Evolutionary conservation across 23 red algal genomes (phyloP).

Genomic region (Porphyridium purpureum): DNA sequence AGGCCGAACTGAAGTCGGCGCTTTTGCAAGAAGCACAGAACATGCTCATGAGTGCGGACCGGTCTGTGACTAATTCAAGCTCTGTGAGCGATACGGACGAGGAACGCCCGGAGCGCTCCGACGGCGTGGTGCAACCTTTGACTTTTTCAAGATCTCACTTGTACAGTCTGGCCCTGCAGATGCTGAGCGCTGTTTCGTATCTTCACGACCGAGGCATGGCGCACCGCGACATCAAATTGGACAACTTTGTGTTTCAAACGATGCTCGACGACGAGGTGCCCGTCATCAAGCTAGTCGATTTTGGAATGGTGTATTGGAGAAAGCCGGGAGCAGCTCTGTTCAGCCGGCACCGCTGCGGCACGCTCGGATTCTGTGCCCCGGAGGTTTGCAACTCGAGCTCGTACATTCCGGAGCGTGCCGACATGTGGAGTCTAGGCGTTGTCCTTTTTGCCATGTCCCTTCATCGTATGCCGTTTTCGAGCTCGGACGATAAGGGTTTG

Average conservation of each 20-base stretch:
- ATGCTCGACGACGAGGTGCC: not conserved
- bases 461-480: conserved; percentile 48
- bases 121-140: too few species aligned
- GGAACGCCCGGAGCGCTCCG: too few species aligned
- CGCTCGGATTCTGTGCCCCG: conserved; percentile 65
- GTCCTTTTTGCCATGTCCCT: conserved; percentile 76
- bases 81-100: too few species aligned
- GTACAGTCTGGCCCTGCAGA: conserved; percentile 20
- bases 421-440: conserved; percentile 85
- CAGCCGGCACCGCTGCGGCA: conserved; percentile 46
- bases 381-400: conserved; percentile 50
- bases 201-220: conserved; percentile 55
- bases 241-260: not conserved
- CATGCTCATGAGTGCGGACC: too few species aligned
- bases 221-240: conserved; percentile 17
- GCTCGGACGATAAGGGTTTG: conserved; percentile 19
- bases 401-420: conserved; percentile 45
- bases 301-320: conserved; percentile 35
- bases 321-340: conserved; percentile 11
- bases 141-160: too few species aligned
- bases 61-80: too few species aligned
- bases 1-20: too few species aligned
- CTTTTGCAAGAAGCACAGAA: too few species aligned
- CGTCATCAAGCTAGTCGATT: conserved; percentile 35
- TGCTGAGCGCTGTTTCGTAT: conserved; percentile 49